Evolutionary conservation across 345 rosid species (phyloP), one percentile per base, ranked within the genome.

Genomic region (Trapa bicornis): DNA sequence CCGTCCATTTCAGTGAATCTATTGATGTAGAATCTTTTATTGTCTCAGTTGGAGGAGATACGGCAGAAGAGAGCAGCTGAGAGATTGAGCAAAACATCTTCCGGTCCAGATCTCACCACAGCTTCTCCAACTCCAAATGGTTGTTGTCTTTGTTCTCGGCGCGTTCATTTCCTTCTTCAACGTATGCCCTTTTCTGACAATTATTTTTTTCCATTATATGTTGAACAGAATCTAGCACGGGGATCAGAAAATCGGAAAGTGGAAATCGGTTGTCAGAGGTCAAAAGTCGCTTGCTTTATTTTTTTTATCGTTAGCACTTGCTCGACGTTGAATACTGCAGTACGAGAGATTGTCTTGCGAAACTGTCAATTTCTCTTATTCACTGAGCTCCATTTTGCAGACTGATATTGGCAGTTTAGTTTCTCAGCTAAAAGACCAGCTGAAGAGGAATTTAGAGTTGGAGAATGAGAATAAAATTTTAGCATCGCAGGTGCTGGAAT

Each of bases 31-130:
- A 54, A 54, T n/a, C 5, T 47, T 32, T 68, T 50, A 22, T 76
- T 71, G 56, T 37, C 62, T 42, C 75, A 94, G 99, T 64, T 94
- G 82, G 89, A 94, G 72, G 99, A 94, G 76, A 94, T 94, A 76
- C 96, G 95, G 64, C 95, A 83, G 73, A 94, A 94, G 68, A 81
- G 96, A 84, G 96, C 99, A 1, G 95, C 92, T 7, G 95, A 91
- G 80, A 86, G 94, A 81, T 75, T 87, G 43, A 81, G 81, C 86
- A 87, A 87, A 77, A 74, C 87, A 10, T 71, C 87, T 37, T 91
- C 97, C 2, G 95, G 94, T 22, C 84, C 96, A 61, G 99, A 91
- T 87, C 97, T 89, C 39, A 75, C 81, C 77, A 78, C 75, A 48
- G 73, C 73, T 67, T 37, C 73, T 62, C 71, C 86, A 2, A 71